Conservation (phyloP, 2,329 filamentous ascomycete genomes). For the Nemania abortiva region DNA sequence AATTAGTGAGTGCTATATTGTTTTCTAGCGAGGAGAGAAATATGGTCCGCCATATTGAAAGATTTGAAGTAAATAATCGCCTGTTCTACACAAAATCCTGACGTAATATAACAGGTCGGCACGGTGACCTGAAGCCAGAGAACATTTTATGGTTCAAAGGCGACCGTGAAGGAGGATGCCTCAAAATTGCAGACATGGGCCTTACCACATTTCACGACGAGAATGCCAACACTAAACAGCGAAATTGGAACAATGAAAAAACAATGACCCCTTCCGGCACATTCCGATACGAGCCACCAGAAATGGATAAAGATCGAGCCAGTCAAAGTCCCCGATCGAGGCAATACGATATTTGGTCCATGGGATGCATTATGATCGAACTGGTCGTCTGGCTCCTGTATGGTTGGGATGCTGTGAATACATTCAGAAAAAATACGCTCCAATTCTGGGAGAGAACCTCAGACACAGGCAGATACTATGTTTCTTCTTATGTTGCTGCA, state of each 20-base stretch:
- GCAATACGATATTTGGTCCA: slow-evolving; percentile 36
- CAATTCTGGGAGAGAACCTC: slow-evolving; percentile 19
- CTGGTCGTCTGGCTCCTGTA: slow-evolving; percentile 25
- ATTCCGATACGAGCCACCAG: slow-evolving; percentile 27
- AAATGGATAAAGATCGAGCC: slow-evolving; percentile 8
- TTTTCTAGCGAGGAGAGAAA: not conserved
- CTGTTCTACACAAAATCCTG: slow-evolving; percentile 2
- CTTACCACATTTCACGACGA: too few species aligned
- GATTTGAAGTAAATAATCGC: too few species aligned
- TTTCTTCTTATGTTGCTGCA: slow-evolving; percentile 11
- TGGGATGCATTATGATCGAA: slow-evolving; percentile 32
- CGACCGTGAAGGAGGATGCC: not conserved
- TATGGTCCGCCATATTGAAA: not conserved
- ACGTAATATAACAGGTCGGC: slow-evolving; percentile 12
- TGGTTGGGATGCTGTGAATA: not conserved
- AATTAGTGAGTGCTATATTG: slow-evolving; percentile 1
- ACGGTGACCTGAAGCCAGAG: slow-evolving; percentile 13
- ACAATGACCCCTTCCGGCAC: slow-evolving; percentile 16
- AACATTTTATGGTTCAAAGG: slow-evolving; percentile 8
- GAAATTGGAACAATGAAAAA: not conserved
- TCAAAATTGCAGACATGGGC: slow-evolving; percentile 16
- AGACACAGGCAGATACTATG: not conserved
- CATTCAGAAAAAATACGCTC: not conserved
- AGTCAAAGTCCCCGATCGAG: not conserved
- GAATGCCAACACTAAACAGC: slow-evolving; percentile 7